Base-by-base conservation (phyloP, 1,284 basidiomycete genomes). In the Fomitopsis betulina region DNA sequence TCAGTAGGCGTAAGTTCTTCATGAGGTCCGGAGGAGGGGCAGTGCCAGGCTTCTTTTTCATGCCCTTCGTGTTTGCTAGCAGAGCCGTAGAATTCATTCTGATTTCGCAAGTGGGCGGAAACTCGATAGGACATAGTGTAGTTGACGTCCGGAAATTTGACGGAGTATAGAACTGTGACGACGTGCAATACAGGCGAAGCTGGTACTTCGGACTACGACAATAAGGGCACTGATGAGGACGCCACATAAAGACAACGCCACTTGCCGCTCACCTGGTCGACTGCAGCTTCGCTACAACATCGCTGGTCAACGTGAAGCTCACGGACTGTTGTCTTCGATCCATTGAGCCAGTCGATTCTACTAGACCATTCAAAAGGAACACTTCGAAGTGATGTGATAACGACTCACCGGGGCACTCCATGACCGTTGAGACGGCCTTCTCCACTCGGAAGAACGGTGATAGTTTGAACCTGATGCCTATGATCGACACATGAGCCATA, bases 41-140 rank as follows among this genome's bases (percentile, higher is more conserved):
- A 54, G 93, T 97, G 0, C 95, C 95, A n/a, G 94, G 89, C 68
- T 94, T 96, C 74, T 97, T 97, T 79, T 97, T 96, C 66, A 98
- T 75, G 2, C 96, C 96, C 69, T 94, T 93, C 64, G 94, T 75
- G 71, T 91, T 96, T 54, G 91, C 93, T 12, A 77, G 77, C 33
- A 96, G 74, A 52, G 81, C 76, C 3, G 79, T 78, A 58, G 78
- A 80, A 70, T 98, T 96, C 39, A 97, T 84, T 65, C 89, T 85
- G 54, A 96, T 87, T 81, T 98, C 96, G 67, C 93, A 96, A 21
- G 91, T 93, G 6, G 86, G 82, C 13, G 95, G 95, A 67, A 95
- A 98, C 75, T 98, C 95, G 59, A 97, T 88, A 0, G 87, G 92
- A 71, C 84, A 88, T 25, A 81, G 80, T 6, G 73, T 69, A 38